Conservation (phyloP, 1,284 basidiomycete genomes). For the Pterulicium gracile region DNA sequence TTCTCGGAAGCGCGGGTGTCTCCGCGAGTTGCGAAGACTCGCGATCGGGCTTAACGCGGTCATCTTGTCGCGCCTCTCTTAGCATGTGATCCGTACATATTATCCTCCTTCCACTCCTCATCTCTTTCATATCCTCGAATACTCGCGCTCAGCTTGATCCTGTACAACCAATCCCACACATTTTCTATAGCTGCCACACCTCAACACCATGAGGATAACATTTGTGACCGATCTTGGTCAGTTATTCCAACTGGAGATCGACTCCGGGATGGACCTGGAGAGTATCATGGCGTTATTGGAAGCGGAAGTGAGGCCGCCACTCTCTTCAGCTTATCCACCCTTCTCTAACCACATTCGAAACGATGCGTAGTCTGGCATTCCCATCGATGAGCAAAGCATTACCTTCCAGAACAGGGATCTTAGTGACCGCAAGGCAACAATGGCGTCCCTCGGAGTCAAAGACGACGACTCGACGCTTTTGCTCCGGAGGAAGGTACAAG, state of each 20-base stretch:
- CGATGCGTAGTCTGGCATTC: conserved; percentile 53
- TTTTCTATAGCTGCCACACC: background rate
- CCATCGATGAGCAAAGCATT: conserved; percentile 59
- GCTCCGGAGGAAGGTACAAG: conserved; percentile 49
- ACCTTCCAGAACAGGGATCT: conserved; percentile 56
- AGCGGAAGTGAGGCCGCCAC: conserved; percentile 55
- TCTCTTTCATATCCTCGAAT: no score
- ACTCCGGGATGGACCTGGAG: conserved; percentile 79
- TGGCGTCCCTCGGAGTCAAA: conserved; percentile 48
- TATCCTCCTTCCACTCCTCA: no score
- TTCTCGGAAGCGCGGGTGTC: no score
- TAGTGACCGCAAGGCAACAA: conserved; percentile 50
- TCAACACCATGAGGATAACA: conserved; percentile 64
- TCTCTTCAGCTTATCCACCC: conserved; percentile 5
- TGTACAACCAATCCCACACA: background rate
- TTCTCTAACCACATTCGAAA: background rate
- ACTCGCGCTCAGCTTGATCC: no score
- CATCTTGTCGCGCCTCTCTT: no score
- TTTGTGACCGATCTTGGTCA: conserved; percentile 73
- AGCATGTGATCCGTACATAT: no score
- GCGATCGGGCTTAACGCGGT: no score
- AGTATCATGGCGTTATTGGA: conserved; percentile 85
- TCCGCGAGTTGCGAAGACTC: no score
- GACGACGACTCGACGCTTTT: conserved; percentile 54
- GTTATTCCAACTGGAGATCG: conserved; percentile 73